A percentile compares a stretch with the other conserved stretches of the same genome.
These are phyloP conservation scores for Fusarium poae DNA, from an alignment of 2,329 filamentous ascomycete genomes.

Conservation along the genomic window DNA sequence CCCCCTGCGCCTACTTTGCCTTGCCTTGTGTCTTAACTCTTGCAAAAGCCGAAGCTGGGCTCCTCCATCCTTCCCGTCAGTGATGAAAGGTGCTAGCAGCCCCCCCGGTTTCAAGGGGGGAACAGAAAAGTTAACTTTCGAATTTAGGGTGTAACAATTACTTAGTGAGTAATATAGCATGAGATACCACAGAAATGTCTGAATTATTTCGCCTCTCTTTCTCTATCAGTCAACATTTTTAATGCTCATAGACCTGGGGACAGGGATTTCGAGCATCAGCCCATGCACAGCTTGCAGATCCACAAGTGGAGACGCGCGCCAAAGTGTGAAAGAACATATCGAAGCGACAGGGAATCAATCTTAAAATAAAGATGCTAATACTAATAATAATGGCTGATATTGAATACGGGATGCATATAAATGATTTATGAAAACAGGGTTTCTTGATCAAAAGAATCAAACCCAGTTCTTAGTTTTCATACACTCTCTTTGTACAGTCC, in stretches of 20 bases:
- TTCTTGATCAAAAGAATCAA: not conserved
- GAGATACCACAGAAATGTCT: not conserved
- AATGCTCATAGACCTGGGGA: not conserved
- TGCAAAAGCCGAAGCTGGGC: constrained; percentile 31
- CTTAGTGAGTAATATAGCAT: not conserved
- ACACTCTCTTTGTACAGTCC: not conserved
- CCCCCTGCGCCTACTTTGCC: constrained; percentile 14
- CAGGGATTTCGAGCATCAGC: constrained; percentile 37
- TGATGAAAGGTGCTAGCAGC: constrained; percentile 31
- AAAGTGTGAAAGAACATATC: constrained; percentile 30
- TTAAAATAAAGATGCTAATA: constrained; percentile 16
- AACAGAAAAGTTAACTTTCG: not conserved
- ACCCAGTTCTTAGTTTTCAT: not conserved
- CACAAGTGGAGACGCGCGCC: constrained; percentile 41
- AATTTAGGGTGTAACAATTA: not conserved
- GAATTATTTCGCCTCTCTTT: not conserved
- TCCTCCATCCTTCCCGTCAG: constrained; percentile 30
- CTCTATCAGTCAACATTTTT: not conserved
- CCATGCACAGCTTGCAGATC: constrained; percentile 42
- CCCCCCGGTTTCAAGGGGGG: not conserved
- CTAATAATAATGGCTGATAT: not conserved
- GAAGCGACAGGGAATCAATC: constrained; percentile 9
- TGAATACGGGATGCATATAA: not conserved
- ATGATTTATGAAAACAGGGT: not conserved
- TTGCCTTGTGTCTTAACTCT: constrained; percentile 3